Conservation (phyloP, 139 green algal species). For the Picochlorum sp. region DNA sequence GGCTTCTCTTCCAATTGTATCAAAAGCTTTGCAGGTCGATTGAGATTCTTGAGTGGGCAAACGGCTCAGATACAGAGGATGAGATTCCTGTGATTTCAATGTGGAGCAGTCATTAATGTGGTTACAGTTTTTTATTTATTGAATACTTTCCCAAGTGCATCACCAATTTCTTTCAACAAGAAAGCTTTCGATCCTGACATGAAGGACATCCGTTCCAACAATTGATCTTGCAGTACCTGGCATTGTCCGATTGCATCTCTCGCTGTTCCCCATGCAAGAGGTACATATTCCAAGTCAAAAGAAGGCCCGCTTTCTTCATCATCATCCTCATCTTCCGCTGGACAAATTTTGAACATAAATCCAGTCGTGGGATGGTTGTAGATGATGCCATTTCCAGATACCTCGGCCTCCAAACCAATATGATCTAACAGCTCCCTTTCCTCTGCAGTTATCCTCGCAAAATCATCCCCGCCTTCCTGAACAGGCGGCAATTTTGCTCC, state of each 20-base stretch:
- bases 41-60: background rate
- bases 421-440: background rate
- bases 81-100: too few relatives aligned
- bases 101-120: background rate
- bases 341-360: slow-evolving; percentile 4
- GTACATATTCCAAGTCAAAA: slow-evolving; percentile 7
- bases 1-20: slow-evolving; percentile 44
- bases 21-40: background rate
- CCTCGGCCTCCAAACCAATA: background rate
- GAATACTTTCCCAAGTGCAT: background rate
- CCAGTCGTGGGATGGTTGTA: background rate
- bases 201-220: slow-evolving; percentile 5
- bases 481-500: background rate
- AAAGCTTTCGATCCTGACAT: slow-evolving; percentile 2
- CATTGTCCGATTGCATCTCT: background rate
- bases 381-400: background rate
- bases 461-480: background rate
- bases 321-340: background rate
- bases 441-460: background rate
- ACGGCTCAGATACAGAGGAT: too few relatives aligned
- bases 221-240: background rate
- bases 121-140: background rate
- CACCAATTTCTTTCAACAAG: slow-evolving; percentile 4
- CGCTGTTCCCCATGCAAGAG: slow-evolving; percentile 1
- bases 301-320: background rate